Conservation (phyloP, 345 rosid genomes). For the Gossypium mustelinum region DNA sequence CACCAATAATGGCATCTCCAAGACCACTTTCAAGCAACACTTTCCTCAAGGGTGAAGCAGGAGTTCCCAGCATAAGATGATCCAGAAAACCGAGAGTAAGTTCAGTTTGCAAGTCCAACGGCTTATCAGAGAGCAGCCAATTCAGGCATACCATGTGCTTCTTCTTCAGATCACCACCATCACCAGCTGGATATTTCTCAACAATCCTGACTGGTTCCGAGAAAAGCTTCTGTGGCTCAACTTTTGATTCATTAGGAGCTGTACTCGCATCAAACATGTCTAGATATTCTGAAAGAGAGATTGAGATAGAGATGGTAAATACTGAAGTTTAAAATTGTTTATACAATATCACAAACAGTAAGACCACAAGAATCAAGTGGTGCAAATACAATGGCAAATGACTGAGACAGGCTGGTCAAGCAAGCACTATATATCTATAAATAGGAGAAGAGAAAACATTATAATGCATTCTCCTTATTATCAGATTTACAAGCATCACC, state of each 20-base stretch:
- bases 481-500: neutral
- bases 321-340: neutral
- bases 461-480: neutral
- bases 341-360: neutral
- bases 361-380: neutral
- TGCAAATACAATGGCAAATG: neutral
- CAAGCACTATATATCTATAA: neutral
- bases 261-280: conserved; percentile 71
- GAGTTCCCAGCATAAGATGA: conserved; percentile 93
- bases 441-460: neutral
- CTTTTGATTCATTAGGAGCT: conserved; percentile 55
- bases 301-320: neutral
- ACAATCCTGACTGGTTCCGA: conserved; percentile 66
- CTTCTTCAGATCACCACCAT: conserved; percentile 73
- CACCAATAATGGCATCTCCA: conserved; percentile 90
- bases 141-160: conserved; percentile 93
- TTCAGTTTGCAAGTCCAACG: conserved; percentile 84
- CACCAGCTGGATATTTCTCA: conserved; percentile 85
- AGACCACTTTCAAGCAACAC: conserved; percentile 89
- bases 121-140: conserved; percentile 85
- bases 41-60: conserved; percentile 93
- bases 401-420: neutral
- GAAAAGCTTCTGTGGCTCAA: conserved; percentile 61
- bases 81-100: conserved; percentile 87
- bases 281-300: conserved; percentile 62